phyloP scores from a whole-genome alignment of 1,284 basidiomycete species.

The Trametes sp. region DNA sequence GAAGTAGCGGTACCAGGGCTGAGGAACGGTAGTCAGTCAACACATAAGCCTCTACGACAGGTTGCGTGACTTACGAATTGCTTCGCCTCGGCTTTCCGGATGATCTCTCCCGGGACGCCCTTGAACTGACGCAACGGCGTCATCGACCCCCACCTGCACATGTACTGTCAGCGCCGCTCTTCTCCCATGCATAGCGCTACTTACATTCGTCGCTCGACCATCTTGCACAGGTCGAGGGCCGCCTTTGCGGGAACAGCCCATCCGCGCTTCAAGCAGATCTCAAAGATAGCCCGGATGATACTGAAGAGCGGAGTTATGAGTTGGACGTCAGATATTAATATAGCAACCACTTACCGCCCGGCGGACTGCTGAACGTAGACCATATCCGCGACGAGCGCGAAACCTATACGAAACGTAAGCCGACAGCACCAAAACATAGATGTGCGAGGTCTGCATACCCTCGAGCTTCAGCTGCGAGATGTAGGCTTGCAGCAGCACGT shows the following conservation, averaged over 20 bases:
- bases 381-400: slow-evolving; percentile 98
- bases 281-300: slow-evolving; percentile 96
- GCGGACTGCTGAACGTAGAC: slow-evolving; percentile 95
- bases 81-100: slow-evolving; percentile 95
- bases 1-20: slow-evolving; percentile 97
- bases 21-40: slow-evolving; percentile 12
- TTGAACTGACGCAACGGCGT: slow-evolving; percentile 96
- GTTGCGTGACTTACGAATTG: slow-evolving; percentile 79
- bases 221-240: slow-evolving; percentile 95
- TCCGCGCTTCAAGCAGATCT: slow-evolving; percentile 98
- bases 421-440: not conserved
- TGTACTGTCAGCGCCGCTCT: slow-evolving; percentile 10
- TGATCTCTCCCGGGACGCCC: slow-evolving; percentile 86
- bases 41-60: not conserved
- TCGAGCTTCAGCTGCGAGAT: slow-evolving; percentile 96
- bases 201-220: slow-evolving; percentile 91
- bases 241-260: slow-evolving; percentile 95
- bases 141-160: slow-evolving; percentile 94
- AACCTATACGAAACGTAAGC: slow-evolving; percentile 54
- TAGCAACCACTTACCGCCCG: slow-evolving; percentile 63
- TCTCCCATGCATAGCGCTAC: slow-evolving; percentile 29
- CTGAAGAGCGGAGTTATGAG: slow-evolving; percentile 47
- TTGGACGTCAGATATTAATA: not conserved
- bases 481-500: slow-evolving; percentile 94
- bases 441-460: slow-evolving; percentile 49